phyloP scores from a whole-genome alignment of 2,329 filamentous ascomycete species.

The Neocucurbitaria cava region DNA sequence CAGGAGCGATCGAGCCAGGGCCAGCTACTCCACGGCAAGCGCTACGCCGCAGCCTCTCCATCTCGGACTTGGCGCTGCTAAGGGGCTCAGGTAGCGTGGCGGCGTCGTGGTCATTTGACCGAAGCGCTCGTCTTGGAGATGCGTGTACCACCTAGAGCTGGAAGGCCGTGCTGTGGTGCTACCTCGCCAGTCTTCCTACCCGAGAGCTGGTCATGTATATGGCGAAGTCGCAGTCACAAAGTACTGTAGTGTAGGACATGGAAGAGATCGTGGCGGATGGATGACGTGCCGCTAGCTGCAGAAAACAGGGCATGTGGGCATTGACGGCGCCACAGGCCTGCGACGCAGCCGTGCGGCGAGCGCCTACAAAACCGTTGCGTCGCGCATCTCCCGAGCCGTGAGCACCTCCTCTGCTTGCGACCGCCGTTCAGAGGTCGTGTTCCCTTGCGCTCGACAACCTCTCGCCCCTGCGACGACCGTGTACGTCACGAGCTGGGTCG shows the following conservation, averaged over 20 bases:
- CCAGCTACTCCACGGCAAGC: slow-evolving; percentile 22
- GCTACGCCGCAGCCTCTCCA: slow-evolving; percentile 42
- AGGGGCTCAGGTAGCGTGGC: neutral
- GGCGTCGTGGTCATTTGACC: neutral
- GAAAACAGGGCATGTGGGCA: slow-evolving; percentile 47
- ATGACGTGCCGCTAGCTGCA: slow-evolving; percentile 31
- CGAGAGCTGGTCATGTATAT: neutral
- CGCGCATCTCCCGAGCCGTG: slow-evolving; percentile 32
- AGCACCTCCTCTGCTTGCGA: slow-evolving; percentile 47
- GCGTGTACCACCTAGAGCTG: too few species aligned
- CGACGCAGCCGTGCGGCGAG: slow-evolving; percentile 26
- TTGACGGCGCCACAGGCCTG: slow-evolving; percentile 25
- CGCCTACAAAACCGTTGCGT: slow-evolving; percentile 42
- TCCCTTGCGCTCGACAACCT: slow-evolving; percentile 48
- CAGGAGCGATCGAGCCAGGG: slow-evolving; percentile 15
- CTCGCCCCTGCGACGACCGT: slow-evolving; percentile 28
- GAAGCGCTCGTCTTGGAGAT: neutral
- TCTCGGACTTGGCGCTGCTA: slow-evolving; percentile 4
- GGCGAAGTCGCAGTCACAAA: too few species aligned
- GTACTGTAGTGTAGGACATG: too few species aligned
- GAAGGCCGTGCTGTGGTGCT: too few species aligned
- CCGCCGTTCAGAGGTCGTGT: slow-evolving; percentile 43
- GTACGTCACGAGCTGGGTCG: slow-evolving; percentile 34
- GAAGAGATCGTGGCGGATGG: neutral
- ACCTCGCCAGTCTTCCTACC: neutral